These are phyloP conservation scores for Fomes fomentarius DNA, from an alignment of 1,284 basidiomycete genomes.

Conservation along the genomic window DNA sequence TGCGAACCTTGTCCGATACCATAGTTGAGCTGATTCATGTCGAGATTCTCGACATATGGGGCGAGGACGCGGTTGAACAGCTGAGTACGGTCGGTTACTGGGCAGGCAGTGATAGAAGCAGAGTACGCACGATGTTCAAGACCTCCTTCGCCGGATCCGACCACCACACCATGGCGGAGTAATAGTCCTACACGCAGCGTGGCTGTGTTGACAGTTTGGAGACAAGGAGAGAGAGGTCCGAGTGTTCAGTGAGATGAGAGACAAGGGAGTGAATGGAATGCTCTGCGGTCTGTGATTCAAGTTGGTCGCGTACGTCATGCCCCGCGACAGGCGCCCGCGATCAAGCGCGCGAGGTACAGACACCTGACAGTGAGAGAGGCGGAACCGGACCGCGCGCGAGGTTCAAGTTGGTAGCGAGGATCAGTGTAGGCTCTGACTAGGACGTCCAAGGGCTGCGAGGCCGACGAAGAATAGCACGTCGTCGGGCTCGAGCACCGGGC, in stretches of 20 bases:
- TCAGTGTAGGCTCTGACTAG: too few relatives aligned
- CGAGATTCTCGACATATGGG: conserved; percentile 96
- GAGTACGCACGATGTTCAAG: conserved; percentile 62
- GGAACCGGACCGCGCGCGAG: neutral
- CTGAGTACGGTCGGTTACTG: conserved; percentile 39
- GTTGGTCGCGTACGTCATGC: conserved; percentile 21
- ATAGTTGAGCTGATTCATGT: conserved; percentile 93
- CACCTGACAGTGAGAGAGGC: neutral
- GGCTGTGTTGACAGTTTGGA: too few relatives aligned
- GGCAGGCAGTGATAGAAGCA: neutral
- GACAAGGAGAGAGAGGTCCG: neutral
- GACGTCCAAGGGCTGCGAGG: neutral
- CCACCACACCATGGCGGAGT: conserved; percentile 69
- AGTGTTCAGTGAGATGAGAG: too few relatives aligned
- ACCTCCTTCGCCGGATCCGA: conserved; percentile 79
- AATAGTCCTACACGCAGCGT: neutral
- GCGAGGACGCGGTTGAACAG: conserved; percentile 92
- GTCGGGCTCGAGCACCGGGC: conserved; percentile 18
- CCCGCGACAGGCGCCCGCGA: too few relatives aligned
- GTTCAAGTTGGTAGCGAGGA: too few relatives aligned
- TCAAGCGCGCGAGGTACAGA: neutral
- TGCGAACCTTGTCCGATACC: conserved; percentile 86
- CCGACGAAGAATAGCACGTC: neutral
- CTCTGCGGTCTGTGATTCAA: neutral
- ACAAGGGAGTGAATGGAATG: too few relatives aligned